Evolutionary conservation across 371 early-diverging fungal species (phyloP), one percentile per base, ranked within the genome.

Genomic region (Mucor sp.): DNA sequence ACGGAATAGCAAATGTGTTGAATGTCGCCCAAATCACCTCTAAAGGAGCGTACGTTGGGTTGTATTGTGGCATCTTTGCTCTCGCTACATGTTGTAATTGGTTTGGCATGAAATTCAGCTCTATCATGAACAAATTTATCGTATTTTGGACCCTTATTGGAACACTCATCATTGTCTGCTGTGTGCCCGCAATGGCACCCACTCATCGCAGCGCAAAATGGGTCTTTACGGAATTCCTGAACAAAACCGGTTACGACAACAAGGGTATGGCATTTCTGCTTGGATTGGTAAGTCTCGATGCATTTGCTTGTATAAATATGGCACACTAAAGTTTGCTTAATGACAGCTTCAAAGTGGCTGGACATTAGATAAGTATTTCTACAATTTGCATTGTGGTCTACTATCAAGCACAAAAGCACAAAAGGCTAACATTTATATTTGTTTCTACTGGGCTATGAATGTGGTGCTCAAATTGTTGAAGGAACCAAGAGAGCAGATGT

Each of bases 381-480:
- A 12, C 23, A 21, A 23, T 50, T 50, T 50, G 8, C 23, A 23
- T 23, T 8, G 50, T 74, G 60, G 71, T 4, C n/a, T 3, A n/a
- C 6, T 19, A 9, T 0, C 17, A 14, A 56, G 32, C 7, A 30
- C 19, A 23, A 53, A n/a, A 14, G 15, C n/a, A 27, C 32, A 14
- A n/a, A 56, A 17, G 0, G 2, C 15, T 56, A n/a, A 56, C 8
- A 27, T n/a, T 47, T 30, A n/a, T 17, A 32, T 30, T 32, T 27
- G 27, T 60, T 15, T 39, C 11, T 68, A 72, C 66, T 79, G 37
- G 80, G 82, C 17, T 82, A 82, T 37, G 82, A 74, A 32, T 69
- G 69, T 39, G 74, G 79, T 17, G 82, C 80, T 44, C 82, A 82
- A 53, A 75, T 82, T 58, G 77, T 78, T 0, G 82, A 82, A 65